Percentiles rank a stretch among this genome's conserved stretches.
Conservation (phyloP, 2,329 filamentous ascomycete species). For the Aspergillus sp. region DNA sequence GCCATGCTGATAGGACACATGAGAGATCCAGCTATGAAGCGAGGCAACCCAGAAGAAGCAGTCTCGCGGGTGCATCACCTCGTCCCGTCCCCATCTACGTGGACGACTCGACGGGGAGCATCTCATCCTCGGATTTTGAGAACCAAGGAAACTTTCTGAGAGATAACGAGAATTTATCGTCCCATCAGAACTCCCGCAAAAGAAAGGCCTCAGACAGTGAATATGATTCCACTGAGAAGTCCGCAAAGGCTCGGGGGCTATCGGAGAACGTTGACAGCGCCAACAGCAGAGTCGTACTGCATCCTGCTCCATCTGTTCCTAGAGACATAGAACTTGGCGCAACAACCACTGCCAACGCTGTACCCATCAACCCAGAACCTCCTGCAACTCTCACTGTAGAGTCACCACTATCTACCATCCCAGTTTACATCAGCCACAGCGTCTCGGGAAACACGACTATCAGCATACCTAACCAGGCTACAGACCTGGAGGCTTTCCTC, state of each 20-base stretch:
- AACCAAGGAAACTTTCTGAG: slow-evolving; percentile 11
- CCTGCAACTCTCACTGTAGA: not conserved
- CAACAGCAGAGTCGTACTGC: not conserved
- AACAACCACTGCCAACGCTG: too few relatives aligned
- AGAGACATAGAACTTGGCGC: too few relatives aligned
- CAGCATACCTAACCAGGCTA: not conserved
- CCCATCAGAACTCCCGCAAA: slow-evolving; percentile 11
- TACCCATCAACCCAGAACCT: too few relatives aligned
- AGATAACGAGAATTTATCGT: slow-evolving; percentile 24
- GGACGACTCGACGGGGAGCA: slow-evolving; percentile 13
- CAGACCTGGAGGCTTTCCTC: not conserved
- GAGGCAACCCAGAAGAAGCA: not conserved
- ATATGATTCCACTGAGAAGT: not conserved
- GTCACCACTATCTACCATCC: not conserved
- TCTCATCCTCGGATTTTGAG: not conserved
- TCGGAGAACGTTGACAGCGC: not conserved
- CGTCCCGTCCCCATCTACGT: slow-evolving; percentile 18
- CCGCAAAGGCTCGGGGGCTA: not conserved
- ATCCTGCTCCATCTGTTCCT: too few relatives aligned
- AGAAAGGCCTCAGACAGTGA: slow-evolving; percentile 2
- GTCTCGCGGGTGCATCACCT: not conserved
- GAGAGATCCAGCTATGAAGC: not conserved
- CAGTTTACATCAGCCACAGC: not conserved
- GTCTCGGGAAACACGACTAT: not conserved
- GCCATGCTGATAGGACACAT: not conserved